phyloP scores from a whole-genome alignment of 306 rosid species.

The Pterocarpus santalinus region DNA sequence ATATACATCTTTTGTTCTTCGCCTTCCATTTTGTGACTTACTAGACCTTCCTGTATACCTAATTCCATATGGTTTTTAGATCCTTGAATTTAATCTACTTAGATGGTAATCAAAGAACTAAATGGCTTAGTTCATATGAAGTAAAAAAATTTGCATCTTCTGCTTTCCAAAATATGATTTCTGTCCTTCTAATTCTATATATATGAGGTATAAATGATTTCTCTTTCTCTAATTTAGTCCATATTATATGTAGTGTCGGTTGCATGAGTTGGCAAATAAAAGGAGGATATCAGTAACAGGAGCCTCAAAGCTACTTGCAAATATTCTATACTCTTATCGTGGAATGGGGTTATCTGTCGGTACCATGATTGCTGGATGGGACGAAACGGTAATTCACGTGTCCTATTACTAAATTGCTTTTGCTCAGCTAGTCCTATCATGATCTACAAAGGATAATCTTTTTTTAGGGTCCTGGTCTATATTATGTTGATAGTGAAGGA shows the following conservation, averaged over 20 bases:
- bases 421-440: slow-evolving; percentile 6
- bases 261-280: slow-evolving; percentile 94
- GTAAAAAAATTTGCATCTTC: neutral
- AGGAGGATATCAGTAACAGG: slow-evolving; percentile 96
- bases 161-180: neutral
- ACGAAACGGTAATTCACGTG: slow-evolving; percentile 76
- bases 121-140: neutral
- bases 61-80: slow-evolving; percentile 14
- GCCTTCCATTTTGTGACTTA: slow-evolving; percentile 13
- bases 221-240: slow-evolving; percentile 41
- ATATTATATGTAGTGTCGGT: slow-evolving; percentile 67
- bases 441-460: slow-evolving; percentile 4
- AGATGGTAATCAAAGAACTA: slow-evolving; percentile 22
- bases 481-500: slow-evolving; percentile 96
- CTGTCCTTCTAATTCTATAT: neutral
- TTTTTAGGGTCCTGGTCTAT: slow-evolving; percentile 92
- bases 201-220: slow-evolving; percentile 7
- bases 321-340: slow-evolving; percentile 92
- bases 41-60: neutral
- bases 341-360: slow-evolving; percentile 99
- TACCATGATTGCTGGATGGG: slow-evolving; percentile 99
- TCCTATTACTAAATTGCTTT: slow-evolving; percentile 15
- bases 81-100: slow-evolving; percentile 22
- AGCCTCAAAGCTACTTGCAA: slow-evolving; percentile 94
- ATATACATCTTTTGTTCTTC: neutral